Conservation (phyloP, 306 rosid genomes). For the Morella rubra region DNA sequence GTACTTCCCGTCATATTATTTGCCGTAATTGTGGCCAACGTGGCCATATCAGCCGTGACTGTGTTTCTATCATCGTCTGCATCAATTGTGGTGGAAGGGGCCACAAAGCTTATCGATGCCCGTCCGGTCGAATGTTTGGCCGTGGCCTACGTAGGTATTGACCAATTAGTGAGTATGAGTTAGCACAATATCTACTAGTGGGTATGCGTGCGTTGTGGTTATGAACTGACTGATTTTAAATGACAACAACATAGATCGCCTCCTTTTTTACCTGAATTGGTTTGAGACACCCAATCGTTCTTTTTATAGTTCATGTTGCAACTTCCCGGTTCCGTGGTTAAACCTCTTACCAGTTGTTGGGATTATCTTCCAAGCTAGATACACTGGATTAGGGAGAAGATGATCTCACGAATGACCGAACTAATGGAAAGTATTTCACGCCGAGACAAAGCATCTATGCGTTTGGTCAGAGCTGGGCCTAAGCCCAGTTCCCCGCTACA, state of each 20-base stretch:
- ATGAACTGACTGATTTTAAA: background rate
- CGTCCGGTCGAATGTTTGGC: constrained; percentile 9
- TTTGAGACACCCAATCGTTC: background rate
- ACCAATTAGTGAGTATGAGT: background rate
- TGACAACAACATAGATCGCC: background rate
- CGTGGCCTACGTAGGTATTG: constrained; percentile 2
- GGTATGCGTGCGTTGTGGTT: background rate
- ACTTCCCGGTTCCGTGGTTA: background rate
- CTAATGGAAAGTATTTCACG: too few species aligned
- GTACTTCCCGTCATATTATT: constrained; percentile 3
- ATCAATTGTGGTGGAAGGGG: constrained; percentile 28
- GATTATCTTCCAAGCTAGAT: background rate
- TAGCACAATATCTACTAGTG: too few species aligned
- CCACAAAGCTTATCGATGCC: constrained; percentile 28
- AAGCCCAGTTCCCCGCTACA: background rate
- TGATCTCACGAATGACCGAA: too few species aligned
- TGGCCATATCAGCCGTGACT: constrained; percentile 24
- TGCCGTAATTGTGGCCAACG: constrained; percentile 16
- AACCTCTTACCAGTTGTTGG: background rate
- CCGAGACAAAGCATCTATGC: too few species aligned
- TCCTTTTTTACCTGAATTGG: background rate
- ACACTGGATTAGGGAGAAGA: too few species aligned
- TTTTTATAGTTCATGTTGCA: background rate
- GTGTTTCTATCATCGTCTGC: constrained; percentile 21
- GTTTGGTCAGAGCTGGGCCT: too few species aligned